A percentile compares a stretch with the other conserved stretches of the same genome.
These are phyloP conservation scores for Teratosphaeria pseudoeucalypti DNA, from an alignment of 2,329 filamentous ascomycete genomes.

Conservation along the genomic window DNA sequence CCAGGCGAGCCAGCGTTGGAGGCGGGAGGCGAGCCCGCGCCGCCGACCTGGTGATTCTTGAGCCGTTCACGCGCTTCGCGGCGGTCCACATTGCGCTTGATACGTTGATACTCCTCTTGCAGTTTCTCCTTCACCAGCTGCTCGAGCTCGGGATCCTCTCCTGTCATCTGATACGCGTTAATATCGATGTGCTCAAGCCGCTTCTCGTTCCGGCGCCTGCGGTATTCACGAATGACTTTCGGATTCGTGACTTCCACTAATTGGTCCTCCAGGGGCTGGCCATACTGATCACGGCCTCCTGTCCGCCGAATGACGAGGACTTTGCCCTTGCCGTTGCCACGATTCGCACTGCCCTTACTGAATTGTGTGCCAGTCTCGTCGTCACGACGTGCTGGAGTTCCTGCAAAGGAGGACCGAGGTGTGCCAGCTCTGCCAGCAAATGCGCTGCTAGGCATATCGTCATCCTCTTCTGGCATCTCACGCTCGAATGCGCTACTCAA, in stretches of 20 bases:
- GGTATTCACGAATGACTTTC: conserved; percentile 80
- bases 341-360: conserved; percentile 37
- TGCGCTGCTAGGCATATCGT: conserved; percentile 42
- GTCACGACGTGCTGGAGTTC: conserved; percentile 54
- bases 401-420: conserved; percentile 52
- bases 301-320: conserved; percentile 64
- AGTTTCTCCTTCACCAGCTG: conserved; percentile 48
- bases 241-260: conserved; percentile 44
- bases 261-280: conserved; percentile 35
- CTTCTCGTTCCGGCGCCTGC: conserved; percentile 53
- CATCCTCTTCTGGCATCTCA: conserved; percentile 62
- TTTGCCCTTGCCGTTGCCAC: conserved; percentile 39
- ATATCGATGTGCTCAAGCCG: conserved; percentile 62
- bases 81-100: conserved; percentile 85
- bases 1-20: conserved; percentile 33
- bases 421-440: conserved; percentile 40
- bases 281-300: conserved; percentile 47
- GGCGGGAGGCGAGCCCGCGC: conserved; percentile 35
- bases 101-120: conserved; percentile 65
- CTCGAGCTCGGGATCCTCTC: conserved; percentile 53
- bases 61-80: conserved; percentile 83
- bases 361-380: conserved; percentile 61
- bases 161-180: conserved; percentile 49
- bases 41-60: conserved; percentile 46
- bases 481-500: conserved; percentile 64